phyloP scores from a whole-genome alignment of 768 basidiomycete species.

The Lenzites betulinus region DNA sequence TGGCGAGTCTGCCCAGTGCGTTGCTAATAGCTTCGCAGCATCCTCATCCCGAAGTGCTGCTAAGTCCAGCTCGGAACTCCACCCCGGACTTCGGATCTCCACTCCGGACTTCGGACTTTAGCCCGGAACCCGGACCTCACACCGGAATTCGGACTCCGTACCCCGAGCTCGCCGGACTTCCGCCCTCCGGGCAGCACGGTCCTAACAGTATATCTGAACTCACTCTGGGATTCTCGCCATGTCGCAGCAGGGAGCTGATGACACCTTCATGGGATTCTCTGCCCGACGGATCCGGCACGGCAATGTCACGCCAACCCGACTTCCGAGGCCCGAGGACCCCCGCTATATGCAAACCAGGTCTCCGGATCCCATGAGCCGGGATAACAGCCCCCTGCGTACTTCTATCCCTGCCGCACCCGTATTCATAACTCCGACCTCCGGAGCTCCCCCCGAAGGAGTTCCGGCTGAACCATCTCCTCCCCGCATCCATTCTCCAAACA shows the following conservation, averaged over 20 bases:
- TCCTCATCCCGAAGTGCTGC: neutral
- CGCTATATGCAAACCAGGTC: neutral
- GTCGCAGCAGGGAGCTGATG: neutral
- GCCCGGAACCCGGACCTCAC: no score
- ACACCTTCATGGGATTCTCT: neutral
- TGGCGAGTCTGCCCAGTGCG: neutral
- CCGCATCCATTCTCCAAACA: no score
- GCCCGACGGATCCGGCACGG: neutral
- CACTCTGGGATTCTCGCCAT: constrained; percentile 3
- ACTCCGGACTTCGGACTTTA: no score
- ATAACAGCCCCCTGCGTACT: no score
- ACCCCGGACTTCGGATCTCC: no score
- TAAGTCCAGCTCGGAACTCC: neutral
- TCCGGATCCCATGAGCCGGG: neutral
- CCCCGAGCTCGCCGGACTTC: neutral
- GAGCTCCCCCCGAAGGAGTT: no score
- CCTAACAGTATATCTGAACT: constrained; percentile 5
- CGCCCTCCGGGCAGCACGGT: neutral
- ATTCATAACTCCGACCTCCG: no score
- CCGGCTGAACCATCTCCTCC: no score
- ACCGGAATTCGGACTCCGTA: no score
- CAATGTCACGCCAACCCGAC: neutral
- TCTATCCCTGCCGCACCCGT: no score
- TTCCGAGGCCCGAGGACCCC: no score
- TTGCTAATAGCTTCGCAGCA: neutral